phyloP scores from a whole-genome alignment of 805 yeast genomes.

The Lachancea quebecensis region DNA sequence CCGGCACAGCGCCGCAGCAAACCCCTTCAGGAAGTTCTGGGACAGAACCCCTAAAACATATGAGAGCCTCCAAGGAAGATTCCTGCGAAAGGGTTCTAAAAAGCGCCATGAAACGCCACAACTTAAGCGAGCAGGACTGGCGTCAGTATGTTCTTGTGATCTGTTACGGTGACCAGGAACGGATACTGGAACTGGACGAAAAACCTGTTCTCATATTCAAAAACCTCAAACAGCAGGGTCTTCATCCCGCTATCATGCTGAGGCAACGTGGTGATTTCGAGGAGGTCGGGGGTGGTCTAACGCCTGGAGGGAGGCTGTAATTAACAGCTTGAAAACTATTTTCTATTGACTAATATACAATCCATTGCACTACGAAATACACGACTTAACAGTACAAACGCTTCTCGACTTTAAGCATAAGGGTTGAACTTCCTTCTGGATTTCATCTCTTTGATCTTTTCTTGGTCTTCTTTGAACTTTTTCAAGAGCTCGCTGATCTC shows the following conservation, averaged over 20 bases:
- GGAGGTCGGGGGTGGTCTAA: constrained; percentile 19
- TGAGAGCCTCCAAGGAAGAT: constrained; percentile 83
- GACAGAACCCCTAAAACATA: constrained; percentile 70
- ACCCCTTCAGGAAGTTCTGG: constrained; percentile 2
- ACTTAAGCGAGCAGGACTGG: constrained; percentile 74
- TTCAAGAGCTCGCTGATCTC: constrained; percentile 82
- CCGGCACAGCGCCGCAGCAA: constrained; percentile 14
- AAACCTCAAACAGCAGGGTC: constrained; percentile 76
- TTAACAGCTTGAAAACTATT: neutral
- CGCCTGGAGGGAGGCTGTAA: constrained; percentile 16
- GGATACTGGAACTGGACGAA: constrained; percentile 76
- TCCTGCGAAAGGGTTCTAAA: constrained; percentile 84
- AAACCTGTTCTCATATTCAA: constrained; percentile 82
- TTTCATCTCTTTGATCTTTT: constrained; percentile 67
- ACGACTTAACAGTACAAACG: neutral
- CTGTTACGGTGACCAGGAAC: constrained; percentile 84
- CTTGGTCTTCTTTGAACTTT: constrained; percentile 89
- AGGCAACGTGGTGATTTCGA: constrained; percentile 64
- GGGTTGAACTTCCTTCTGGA: constrained; percentile 83
- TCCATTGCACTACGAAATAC: neutral
- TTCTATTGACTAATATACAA: constrained; percentile 1
- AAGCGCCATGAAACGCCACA: constrained; percentile 82
- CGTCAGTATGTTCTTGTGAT: constrained; percentile 81
- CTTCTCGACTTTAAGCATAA: constrained; percentile 39
- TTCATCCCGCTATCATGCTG: constrained; percentile 87